Conservation (phyloP, 2,329 filamentous ascomycete species). For the Talaromyces marneffei region DNA sequence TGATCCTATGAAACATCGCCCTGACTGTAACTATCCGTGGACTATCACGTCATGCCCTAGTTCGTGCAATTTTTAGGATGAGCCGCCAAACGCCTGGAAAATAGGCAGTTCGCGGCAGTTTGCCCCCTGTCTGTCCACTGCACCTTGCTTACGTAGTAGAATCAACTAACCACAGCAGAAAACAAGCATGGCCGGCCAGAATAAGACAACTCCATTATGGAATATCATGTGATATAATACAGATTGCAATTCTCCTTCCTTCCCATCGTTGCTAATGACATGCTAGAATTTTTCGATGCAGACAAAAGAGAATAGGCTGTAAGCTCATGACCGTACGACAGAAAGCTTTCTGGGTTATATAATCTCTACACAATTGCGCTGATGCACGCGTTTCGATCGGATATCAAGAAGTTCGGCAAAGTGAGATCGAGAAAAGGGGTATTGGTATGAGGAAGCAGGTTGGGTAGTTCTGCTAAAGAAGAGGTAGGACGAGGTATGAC, state of each 20-base stretch:
- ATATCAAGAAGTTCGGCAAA: neutral
- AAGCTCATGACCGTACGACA: neutral
- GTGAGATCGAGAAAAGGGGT: neutral
- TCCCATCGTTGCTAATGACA: conserved; percentile 2
- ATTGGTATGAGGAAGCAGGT: conserved; percentile 1
- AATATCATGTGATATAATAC: conserved; percentile 9
- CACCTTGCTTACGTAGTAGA: too few relatives aligned
- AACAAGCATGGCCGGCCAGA: neutral
- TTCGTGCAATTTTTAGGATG: neutral
- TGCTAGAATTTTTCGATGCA: neutral
- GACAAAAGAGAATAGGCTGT: neutral
- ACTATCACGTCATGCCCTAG: neutral
- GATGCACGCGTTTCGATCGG: neutral
- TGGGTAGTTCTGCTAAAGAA: neutral
- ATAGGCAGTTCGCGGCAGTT: too few relatives aligned
- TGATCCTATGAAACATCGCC: neutral
- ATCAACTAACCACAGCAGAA: neutral
- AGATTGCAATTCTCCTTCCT: conserved; percentile 4
- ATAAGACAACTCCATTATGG: conserved; percentile 3
- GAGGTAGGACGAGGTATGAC: neutral
- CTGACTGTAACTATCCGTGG: neutral
- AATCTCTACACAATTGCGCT: neutral
- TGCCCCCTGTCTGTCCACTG: too few relatives aligned
- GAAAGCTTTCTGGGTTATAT: neutral
- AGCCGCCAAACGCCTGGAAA: neutral